Percentiles rank a stretch among this genome's conserved stretches.
These are phyloP conservation scores for Fusarium cicatricum DNA, from an alignment of 2,329 filamentous ascomycete genomes.

Conservation along the genomic window DNA sequence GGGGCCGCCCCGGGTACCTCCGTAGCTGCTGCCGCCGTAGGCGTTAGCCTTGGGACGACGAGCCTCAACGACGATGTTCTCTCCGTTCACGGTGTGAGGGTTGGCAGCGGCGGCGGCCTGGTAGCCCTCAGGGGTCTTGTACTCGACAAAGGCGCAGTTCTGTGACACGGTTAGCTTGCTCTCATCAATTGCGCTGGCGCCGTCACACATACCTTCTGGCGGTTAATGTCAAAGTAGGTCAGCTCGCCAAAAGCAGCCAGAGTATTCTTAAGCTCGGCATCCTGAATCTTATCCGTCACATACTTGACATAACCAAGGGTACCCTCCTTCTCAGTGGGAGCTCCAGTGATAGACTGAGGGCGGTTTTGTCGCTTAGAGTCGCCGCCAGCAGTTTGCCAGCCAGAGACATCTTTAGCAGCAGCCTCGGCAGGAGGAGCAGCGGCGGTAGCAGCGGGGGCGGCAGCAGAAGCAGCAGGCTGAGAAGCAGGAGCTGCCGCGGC, in stretches of 20 bases:
- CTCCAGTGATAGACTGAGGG: conserved; percentile 69
- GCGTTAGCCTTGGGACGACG: conserved; percentile 79
- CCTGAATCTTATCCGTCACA: conserved; percentile 87
- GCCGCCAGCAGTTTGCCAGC: conserved; percentile 87
- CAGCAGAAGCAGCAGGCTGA: conserved; percentile 50
- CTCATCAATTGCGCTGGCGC: neutral
- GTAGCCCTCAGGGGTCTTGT: conserved; percentile 81
- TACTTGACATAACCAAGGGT: conserved; percentile 94
- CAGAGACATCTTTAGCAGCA: conserved; percentile 59
- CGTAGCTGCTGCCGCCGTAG: conserved; percentile 75
- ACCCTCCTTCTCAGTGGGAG: conserved; percentile 74
- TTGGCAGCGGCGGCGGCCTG: conserved; percentile 84
- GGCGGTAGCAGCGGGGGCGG: conserved; percentile 50
- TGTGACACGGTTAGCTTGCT: conserved; percentile 48
- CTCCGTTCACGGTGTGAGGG: conserved; percentile 83
- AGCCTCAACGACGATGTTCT: conserved; percentile 87
- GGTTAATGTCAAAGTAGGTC: conserved; percentile 79
- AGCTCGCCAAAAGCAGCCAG: conserved; percentile 78
- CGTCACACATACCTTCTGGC: conserved; percentile 74
- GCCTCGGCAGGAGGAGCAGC: conserved; percentile 51
- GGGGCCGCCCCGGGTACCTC: conserved; percentile 64
- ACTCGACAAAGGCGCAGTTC: conserved; percentile 98
- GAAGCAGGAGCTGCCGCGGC: conserved; percentile 46
- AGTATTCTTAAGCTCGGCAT: conserved; percentile 73
- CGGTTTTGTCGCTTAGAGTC: conserved; percentile 87